Evolutionary conservation across 1,139 yeast genomes (phyloP), one percentile per base, ranked within the genome.

Genomic region (Diutina scorzettiae): DNA sequence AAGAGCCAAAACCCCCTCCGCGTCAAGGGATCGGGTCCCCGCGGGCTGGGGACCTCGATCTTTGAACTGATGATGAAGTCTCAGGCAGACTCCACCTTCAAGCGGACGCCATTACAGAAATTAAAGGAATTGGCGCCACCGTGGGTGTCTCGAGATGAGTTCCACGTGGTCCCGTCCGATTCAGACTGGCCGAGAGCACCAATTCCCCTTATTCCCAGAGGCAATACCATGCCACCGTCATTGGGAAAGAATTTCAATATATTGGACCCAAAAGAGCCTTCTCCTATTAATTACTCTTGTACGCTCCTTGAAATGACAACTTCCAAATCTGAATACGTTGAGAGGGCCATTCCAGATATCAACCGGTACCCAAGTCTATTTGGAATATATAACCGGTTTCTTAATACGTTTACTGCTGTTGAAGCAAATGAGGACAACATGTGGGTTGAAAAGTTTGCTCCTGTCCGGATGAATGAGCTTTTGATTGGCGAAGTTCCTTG

Each of bases 401-500:
- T 32, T 21, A 32, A 32, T 5, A 24, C 17, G 1, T 19, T 32
- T 11, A 32, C 24, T 12, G 24, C 24, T 18, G 6, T 8, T 5
- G 17, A 20, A 8, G 24, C 4, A 5, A 5, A 5, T 7, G n/a
- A 20, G 14, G 28, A 21, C 16, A 28, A 21, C 8, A 27, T 34
- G 6, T 34, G 39, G 39, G 28, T 34, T n/a, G 14, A 14, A n/a
- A 34, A 34, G 20, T 34, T 20, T 16, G 19, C 39, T 11, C 39
- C 39, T 14, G 19, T 6, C 6, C 27, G 19, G 3, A 21, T 34
- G 28, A 28, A 34, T 28, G 39, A 34, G 12, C 27, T 34, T 7
- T 0, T 67, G 59, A 44, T 51, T 62, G 1, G 53, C 57, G 42
- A 59, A 56, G 45, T 59, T 53, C 20, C 68, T 62, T n/a, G 52